Evolutionary conservation across 768 basidiomycete genomes (phyloP), one percentile per base, ranked within the genome.

Genomic region (Hericium alpestre): DNA sequence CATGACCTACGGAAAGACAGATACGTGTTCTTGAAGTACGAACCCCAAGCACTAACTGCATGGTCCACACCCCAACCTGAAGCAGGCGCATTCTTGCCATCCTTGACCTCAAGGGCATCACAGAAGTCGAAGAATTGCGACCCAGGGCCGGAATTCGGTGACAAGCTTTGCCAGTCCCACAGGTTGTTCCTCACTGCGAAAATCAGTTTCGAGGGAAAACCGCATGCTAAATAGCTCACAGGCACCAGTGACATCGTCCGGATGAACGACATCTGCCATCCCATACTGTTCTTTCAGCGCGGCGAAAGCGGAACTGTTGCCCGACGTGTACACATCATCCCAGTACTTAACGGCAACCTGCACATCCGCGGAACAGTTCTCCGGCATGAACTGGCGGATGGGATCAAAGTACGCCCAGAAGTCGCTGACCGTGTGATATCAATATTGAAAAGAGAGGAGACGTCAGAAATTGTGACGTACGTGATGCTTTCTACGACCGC

Each of bases 321-420:
- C 72, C 3, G 70, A 70, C 0, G 69, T 67, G 61, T 86, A 81
- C 6, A 81, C 79, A 54, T 74, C 53, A 64, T 88, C 87, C 40
- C 88, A 70, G 61, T 85, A 76, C 5, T 76, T 64, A 54, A 88
- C 76, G 15, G 83, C 84, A 4, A 76, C 77, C 65, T 85, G 71
- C 32, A 87, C 76, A 63, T 90, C 87, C 0, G 83, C 77, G 8
- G 85, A 87, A 69, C 87, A 90, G 67, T 90, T 89, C 60, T 64
- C 51, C 2, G 86, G 82, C 84, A 87, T 87, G 63, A 79, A 71
- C 61, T 79, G 72, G 15, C 80, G 80, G 61, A 86, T 79, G 12
- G 86, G 86, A 58, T 86, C 85, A 66, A 85, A 87, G 64, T 87
- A 90, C 60, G 72, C 73, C 83, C 83, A 87, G 64, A 80, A 84